Evolutionary conservation across 345 rosid genomes (phyloP).

Genomic region (Viola odorata): DNA sequence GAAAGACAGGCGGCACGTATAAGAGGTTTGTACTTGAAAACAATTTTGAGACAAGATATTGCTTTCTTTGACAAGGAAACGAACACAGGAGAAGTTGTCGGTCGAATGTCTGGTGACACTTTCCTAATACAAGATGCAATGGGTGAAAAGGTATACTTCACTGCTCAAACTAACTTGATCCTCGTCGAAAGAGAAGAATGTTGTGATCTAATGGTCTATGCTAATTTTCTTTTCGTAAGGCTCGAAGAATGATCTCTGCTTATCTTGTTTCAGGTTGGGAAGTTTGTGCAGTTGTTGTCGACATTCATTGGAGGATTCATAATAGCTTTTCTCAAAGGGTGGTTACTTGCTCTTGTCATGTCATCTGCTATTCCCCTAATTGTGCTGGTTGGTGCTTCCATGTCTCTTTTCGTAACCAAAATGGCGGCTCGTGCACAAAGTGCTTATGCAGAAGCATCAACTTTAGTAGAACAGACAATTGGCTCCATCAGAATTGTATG

Average conservation of each 20-base stretch:
- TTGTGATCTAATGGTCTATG: neutral
- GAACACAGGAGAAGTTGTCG: conserved; percentile 34
- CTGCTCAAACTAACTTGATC: neutral
- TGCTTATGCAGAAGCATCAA: conserved; percentile 26
- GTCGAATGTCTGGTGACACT: conserved; percentile 43
- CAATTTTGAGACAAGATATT: conserved; percentile 39
- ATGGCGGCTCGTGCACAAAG: conserved; percentile 23
- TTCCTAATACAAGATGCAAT: conserved; percentile 42
- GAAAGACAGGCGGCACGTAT: conserved; percentile 45
- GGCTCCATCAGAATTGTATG: conserved; percentile 29
- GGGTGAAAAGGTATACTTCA: conserved; percentile 40
- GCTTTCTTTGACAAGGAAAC: conserved; percentile 37
- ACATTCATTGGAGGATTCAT: conserved; percentile 26
- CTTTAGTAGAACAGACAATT: conserved; percentile 24
- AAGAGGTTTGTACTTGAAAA: conserved; percentile 29
- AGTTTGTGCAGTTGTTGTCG: conserved; percentile 22
- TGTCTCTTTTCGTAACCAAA: conserved; percentile 21
- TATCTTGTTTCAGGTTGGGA: conserved; percentile 24
- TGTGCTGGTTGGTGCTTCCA: conserved; percentile 16
- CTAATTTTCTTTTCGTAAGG: neutral
- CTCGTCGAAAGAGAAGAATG: neutral
- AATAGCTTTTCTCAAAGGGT: conserved; percentile 28
- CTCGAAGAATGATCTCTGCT: neutral
- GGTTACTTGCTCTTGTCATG: conserved; percentile 27
- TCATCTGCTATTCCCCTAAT: conserved; percentile 25